phyloP scores from a whole-genome alignment of 768 basidiomycete genomes.

The Suillus bovinus region DNA sequence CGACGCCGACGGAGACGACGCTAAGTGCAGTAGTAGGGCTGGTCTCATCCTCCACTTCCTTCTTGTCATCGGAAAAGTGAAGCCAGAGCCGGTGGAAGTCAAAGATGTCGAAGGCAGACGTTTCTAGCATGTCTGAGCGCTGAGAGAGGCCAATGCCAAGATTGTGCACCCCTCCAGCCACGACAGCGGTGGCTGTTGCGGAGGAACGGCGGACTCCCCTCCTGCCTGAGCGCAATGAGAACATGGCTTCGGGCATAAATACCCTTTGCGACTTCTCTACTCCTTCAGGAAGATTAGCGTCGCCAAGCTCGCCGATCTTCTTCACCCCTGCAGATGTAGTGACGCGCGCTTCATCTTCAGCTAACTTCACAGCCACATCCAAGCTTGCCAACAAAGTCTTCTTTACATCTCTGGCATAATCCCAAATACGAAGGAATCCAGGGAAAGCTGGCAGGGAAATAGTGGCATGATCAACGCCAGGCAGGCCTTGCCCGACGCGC shows the following conservation, averaged over 20 bases:
- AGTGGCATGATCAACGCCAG: conserved; percentile 49
- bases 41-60: conserved; percentile 34
- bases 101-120: conserved; percentile 81
- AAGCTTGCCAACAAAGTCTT: conserved; percentile 74
- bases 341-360: conserved; percentile 81
- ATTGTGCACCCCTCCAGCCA: conserved; percentile 76
- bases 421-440: conserved; percentile 80
- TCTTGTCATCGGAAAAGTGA: conserved; percentile 58
- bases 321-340: conserved; percentile 66
- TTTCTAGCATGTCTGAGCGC: conserved; percentile 76
- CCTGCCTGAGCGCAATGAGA: conserved; percentile 55
- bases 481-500: conserved; percentile 72
- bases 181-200: conserved; percentile 49
- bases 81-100: conserved; percentile 80
- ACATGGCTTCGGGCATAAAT: conserved; percentile 99
- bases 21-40: conserved; percentile 64
- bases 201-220: conserved; percentile 37
- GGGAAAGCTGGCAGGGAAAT: conserved; percentile 77
- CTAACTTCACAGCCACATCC: conserved; percentile 74
- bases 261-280: conserved; percentile 81
- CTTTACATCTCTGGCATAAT: conserved; percentile 82
- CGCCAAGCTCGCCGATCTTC: conserved; percentile 66
- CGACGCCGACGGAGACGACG: conserved; percentile 74
- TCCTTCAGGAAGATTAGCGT: conserved; percentile 74
- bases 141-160: conserved; percentile 82